Base-by-base conservation (phyloP, 1,284 basidiomycete genomes). In the Tylopilus sp. region DNA sequence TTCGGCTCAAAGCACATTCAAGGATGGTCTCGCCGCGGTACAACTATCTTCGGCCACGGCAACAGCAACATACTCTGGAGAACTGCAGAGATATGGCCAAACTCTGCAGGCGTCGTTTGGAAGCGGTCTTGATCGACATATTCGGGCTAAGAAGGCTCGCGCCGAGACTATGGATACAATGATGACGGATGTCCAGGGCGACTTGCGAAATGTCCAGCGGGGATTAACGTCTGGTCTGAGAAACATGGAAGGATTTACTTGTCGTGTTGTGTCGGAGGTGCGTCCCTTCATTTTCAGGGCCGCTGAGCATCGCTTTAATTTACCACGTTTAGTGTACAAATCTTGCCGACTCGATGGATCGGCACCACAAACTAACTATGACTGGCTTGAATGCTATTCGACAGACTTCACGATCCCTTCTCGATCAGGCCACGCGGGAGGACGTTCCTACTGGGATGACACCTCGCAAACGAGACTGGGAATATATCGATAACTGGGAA, bases 391-490 rank as follows among this genome's bases (percentile, higher is more conserved):
- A 72, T 2, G 66, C 72, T 6, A 64, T 86, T 16, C 74, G 78
- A 38, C 69, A 76, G 30, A 74, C 74, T 1, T 75, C 77, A 7
- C 70, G 74, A 29, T 68, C 70, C 11, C 69, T 90, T n/a, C 58
- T 76, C 4, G 75, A 80, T 21, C 71, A 82, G 46, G 86, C 83
- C 6, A 74, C 78, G 3, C 74, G 70, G 48, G 80, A 83, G 48
- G 87, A 88, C 57, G 63, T 69, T 26, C 69, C 83, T 3, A 86
- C 82, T 10, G 88, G 87, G 9, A 68, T 68, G 46, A 91, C 88
- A 4, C 89, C 89, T 23, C 77, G 77, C 37, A 90, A 88, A 70
- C 81, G 84, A 34, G 67, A 67, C 30, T 86, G 83, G 79, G 69
- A 82, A 51, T 85, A 82, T 55, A 70, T 74, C 6, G 83, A 86